Conservation (phyloP, 202 grass and related monocot species). For the Sporobolus alterniflorus region DNA sequence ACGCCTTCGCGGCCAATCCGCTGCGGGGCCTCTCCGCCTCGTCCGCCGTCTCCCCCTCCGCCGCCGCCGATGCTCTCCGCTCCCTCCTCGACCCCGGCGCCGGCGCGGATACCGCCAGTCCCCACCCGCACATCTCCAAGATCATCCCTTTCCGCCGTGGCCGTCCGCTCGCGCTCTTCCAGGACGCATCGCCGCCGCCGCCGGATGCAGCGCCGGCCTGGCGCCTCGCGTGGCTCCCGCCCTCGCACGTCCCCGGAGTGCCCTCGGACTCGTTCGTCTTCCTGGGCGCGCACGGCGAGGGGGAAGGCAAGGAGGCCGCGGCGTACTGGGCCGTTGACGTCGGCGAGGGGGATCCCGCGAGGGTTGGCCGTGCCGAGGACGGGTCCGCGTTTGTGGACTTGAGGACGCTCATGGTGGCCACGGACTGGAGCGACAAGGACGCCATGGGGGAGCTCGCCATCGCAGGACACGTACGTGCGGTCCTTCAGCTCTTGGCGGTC, state of each 20-base stretch:
- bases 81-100: conserved; percentile 46
- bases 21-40: conserved; percentile 51
- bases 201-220: conserved; percentile 41
- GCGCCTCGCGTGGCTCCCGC: conserved; percentile 75
- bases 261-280: conserved; percentile 65
- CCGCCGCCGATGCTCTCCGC: conserved; percentile 53
- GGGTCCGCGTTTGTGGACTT: conserved; percentile 75
- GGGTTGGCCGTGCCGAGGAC: conserved; percentile 37
- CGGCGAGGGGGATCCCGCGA: conserved; percentile 23
- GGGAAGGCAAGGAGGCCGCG: conserved; percentile 43
- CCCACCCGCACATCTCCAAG: conserved; percentile 34
- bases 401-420: conserved; percentile 93
- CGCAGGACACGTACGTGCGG: conserved; percentile 69
- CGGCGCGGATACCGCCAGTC: conserved; percentile 11
- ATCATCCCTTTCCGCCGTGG: conserved; percentile 79
- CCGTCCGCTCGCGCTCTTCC: conserved; percentile 64
- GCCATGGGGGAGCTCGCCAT: conserved; percentile 72
- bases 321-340: conserved; percentile 83
- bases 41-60: conserved; percentile 33
- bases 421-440: conserved; percentile 75
- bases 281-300: conserved; percentile 55
- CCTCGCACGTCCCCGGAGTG: conserved; percentile 47
- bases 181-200: background rate
- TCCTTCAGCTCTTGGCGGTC: background rate
- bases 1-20: conserved; percentile 87